Evolutionary conservation across 2,329 filamentous ascomycete genomes (phyloP).

Genomic region (Aspergillus carbonarius): DNA sequence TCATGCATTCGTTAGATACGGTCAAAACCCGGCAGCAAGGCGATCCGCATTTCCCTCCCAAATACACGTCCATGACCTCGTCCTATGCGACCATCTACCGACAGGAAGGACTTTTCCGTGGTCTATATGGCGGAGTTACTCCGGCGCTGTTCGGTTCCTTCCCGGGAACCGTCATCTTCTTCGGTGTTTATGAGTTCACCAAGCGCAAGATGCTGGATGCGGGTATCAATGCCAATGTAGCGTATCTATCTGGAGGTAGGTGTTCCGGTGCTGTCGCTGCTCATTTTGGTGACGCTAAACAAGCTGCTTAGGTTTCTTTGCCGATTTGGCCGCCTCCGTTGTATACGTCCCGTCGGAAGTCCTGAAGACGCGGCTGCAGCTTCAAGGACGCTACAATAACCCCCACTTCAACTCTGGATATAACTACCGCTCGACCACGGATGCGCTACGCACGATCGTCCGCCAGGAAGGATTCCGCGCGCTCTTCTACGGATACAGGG

Average conservation of each 20-base stretch:
- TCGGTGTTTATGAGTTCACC: constrained; percentile 93
- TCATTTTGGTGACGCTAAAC: constrained; percentile 5
- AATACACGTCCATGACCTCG: constrained; percentile 84
- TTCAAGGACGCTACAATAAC: constrained; percentile 94
- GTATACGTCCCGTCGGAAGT: constrained; percentile 98
- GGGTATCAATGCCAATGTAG: constrained; percentile 76
- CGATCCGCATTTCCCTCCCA: constrained; percentile 87
- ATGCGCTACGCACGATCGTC: constrained; percentile 83
- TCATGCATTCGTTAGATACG: constrained; percentile 98
- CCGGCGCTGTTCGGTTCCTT: constrained; percentile 92
- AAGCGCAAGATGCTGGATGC: constrained; percentile 85
- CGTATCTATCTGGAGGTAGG: constrained; percentile 80
- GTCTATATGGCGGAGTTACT: constrained; percentile 89
- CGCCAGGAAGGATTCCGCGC: constrained; percentile 78
- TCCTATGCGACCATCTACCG: constrained; percentile 92
- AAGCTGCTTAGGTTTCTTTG: constrained; percentile 69
- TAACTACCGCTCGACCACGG: constrained; percentile 83
- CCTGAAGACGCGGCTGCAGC: constrained; percentile 91
- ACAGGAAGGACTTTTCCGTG: constrained; percentile 82
- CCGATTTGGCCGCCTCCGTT: constrained; percentile 86
- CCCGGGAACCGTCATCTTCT: constrained; percentile 90
- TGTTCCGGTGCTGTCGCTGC: constrained; percentile 13
- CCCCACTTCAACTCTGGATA: constrained; percentile 91
- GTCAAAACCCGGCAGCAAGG: constrained; percentile 98
- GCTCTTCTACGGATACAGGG: constrained; percentile 95